These are phyloP conservation scores for Leucaena leucocephala DNA, from an alignment of 306 rosid genomes.

Conservation along the genomic window DNA sequence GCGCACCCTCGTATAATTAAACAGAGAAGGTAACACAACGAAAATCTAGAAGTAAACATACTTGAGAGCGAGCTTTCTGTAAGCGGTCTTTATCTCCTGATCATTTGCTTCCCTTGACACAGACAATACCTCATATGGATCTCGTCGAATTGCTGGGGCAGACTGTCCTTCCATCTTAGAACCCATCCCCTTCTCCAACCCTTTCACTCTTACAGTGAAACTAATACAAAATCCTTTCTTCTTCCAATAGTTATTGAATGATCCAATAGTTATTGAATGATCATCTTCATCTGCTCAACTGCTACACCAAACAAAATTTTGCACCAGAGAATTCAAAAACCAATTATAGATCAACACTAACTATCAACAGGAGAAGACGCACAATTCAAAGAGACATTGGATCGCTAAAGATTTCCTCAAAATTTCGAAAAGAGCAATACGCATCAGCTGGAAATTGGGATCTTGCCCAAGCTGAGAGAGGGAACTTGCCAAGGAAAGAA, in stretches of 20 bases:
- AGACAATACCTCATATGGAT: slow-evolving; percentile 85
- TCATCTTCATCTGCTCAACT: slow-evolving; percentile 24
- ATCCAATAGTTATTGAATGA: slow-evolving; percentile 17
- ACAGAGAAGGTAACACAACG: background rate
- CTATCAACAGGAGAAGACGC: slow-evolving; percentile 6
- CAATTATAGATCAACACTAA: slow-evolving; percentile 2
- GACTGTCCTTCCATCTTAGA: slow-evolving; percentile 89
- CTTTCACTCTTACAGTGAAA: background rate
- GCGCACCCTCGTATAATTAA: background rate
- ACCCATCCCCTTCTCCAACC: slow-evolving; percentile 53
- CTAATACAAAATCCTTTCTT: background rate
- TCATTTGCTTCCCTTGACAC: slow-evolving; percentile 79
- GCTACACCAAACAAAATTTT: slow-evolving; percentile 35
- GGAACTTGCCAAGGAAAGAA: background rate
- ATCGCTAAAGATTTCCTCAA: slow-evolving; percentile 10
- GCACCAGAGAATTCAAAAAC: background rate
- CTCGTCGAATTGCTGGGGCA: slow-evolving; percentile 74
- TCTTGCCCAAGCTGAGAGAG: background rate
- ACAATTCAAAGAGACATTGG: slow-evolving; percentile 46
- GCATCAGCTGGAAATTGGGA: slow-evolving; percentile 7
- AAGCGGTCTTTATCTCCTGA: slow-evolving; percentile 96
- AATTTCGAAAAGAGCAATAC: slow-evolving; percentile 5
- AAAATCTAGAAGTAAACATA: slow-evolving; percentile 36
- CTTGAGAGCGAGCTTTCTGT: slow-evolving; percentile 96
- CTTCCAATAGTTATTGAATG: slow-evolving; percentile 21